Evolutionary conservation across 2,329 filamentous ascomycete species (phyloP), one percentile per base, ranked within the genome.

Genomic region (Westerdykella aurantiaca): DNA sequence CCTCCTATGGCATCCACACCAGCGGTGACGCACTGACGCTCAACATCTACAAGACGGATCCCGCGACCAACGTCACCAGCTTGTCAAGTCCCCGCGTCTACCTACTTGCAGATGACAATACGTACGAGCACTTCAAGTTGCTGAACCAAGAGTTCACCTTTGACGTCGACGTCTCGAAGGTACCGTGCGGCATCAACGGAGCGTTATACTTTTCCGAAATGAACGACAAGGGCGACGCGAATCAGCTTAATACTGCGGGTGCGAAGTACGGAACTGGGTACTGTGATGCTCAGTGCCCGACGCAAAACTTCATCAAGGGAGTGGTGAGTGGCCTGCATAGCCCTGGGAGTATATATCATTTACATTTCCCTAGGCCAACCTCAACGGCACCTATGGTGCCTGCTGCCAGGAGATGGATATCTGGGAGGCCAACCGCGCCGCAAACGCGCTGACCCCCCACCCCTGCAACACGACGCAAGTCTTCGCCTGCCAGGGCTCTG

Each of bases 391-490:
- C 25, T 68, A 73, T 43, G 80, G 80, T 44, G 69, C 78, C 34
- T 83, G 81, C 74, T 83, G 80, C 58, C 69, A 73, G 38, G 81
- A 83, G 61, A 79, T 84, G 73, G 80, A 83, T 55, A 72, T 81
- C 61, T 83, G 79, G 79, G 79, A 85, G 67, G 80, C 80, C 48
- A 84, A 85, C 72, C 71, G 69, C 51, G 74, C 79, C 55, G 74
- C 79, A 9, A 74, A 72, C 6, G 81, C 81, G 41, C 73, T 72
- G 55, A 85, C 81, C 1, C 79, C 81, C 7, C 81, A 85, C 63
- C 71, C 77, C 21, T 85, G 81, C 71, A 65, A 64, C 31, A 67
- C 59, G 41, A 64, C 68, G 37, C 70, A 69, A 34, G 74, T 74
- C 55, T 63, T 63, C 44, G 68, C 72, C 40, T 82, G 79, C 69